Evolutionary conservation across 768 basidiomycete species (phyloP).

Genomic region (Calvatia gigantea): DNA sequence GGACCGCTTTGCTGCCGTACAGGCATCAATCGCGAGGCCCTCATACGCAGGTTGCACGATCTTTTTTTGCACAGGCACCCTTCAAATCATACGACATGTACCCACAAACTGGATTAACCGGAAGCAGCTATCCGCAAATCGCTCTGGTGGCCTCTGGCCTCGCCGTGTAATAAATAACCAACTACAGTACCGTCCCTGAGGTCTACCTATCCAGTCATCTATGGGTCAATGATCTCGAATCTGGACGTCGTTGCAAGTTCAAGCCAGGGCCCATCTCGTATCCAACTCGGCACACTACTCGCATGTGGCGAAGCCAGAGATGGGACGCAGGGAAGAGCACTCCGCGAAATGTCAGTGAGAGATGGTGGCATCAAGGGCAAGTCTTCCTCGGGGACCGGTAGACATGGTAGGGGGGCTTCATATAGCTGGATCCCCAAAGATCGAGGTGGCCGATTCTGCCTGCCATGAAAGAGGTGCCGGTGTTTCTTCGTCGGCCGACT

Average conservation of each 20-base stretch:
- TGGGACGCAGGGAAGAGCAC: background rate
- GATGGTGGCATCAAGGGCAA: background rate
- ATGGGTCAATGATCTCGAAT: background rate
- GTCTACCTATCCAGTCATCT: too few species aligned
- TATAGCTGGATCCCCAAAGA: background rate
- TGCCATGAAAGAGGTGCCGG: background rate
- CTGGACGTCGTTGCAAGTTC: background rate
- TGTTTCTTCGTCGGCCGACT: background rate
- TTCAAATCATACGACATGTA: too few species aligned
- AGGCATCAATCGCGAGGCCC: too few species aligned
- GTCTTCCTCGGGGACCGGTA: background rate
- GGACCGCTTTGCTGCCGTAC: too few species aligned
- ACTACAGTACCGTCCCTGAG: too few species aligned
- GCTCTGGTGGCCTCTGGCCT: too few species aligned
- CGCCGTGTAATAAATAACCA: too few species aligned
- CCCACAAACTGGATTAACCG: too few species aligned
- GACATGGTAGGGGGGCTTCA: background rate
- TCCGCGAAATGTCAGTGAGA: background rate
- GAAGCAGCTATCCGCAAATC: too few species aligned
- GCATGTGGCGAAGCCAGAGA: too few species aligned
- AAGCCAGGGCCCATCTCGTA: background rate
- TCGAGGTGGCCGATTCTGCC: background rate
- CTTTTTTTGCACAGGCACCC: too few species aligned
- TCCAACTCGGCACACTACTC: background rate
- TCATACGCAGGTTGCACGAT: too few species aligned